Percentiles rank a stretch among this genome's conserved stretches.
Conservation (phyloP, 768 basidiomycete species). For the Mycena sanguinolenta region DNA sequence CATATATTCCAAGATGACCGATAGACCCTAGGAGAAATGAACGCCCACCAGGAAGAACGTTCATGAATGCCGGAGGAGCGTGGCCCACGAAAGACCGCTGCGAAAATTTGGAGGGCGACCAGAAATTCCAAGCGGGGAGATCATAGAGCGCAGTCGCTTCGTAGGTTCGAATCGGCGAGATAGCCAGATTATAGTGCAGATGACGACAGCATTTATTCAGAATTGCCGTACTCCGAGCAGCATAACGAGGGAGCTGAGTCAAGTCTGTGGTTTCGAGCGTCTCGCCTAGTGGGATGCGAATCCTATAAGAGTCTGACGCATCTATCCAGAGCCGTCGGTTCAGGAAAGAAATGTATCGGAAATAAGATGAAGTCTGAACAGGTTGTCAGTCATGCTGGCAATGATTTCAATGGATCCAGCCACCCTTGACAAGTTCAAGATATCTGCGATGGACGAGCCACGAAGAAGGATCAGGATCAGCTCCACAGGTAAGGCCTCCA, state of each 20-base stretch:
- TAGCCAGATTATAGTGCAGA: neutral
- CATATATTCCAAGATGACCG: conserved; percentile 33
- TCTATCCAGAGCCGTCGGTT: conserved; percentile 26
- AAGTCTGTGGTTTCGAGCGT: conserved; percentile 29
- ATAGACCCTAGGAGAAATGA: conserved; percentile 28
- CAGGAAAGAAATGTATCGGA: conserved; percentile 23
- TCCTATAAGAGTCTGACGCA: conserved; percentile 25
- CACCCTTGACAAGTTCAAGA: conserved; percentile 28
- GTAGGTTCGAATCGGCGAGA: conserved; percentile 18
- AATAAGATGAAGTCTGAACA: conserved; percentile 23
- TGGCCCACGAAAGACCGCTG: conserved; percentile 23
- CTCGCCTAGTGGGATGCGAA: conserved; percentile 29
- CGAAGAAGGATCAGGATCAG: conserved; percentile 26
- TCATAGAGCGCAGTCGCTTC: conserved; percentile 27
- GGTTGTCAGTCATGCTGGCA: neutral
- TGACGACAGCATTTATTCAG: conserved; percentile 1
- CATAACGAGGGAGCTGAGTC: conserved; percentile 14
- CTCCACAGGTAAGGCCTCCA: conserved; percentile 25
- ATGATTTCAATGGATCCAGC: neutral
- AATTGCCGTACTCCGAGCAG: conserved; percentile 26
- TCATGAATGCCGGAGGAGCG: conserved; percentile 26
- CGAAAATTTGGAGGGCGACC: conserved; percentile 22
- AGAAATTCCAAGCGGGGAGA: conserved; percentile 28
- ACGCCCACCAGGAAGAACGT: conserved; percentile 32
- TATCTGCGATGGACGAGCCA: conserved; percentile 19